Conservation (phyloP, 352 stramenopile genomes). For the Phytophthora pisi region DNA sequence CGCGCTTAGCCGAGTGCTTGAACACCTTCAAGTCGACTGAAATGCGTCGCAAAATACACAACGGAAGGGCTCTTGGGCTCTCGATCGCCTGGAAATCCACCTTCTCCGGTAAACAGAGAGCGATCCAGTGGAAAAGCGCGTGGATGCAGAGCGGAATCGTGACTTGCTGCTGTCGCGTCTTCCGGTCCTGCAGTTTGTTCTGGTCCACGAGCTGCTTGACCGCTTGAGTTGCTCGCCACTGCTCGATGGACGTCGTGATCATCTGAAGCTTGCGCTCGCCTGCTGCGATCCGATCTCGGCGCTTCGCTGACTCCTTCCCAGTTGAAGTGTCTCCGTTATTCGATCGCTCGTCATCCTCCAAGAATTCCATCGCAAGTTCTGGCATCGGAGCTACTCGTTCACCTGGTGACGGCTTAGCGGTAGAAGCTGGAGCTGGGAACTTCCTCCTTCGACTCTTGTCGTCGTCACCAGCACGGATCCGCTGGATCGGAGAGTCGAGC, state of each 20-base stretch:
- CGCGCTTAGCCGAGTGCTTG: constrained; percentile 23
- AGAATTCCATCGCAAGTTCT: neutral
- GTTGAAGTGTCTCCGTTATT: neutral
- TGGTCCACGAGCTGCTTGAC: constrained; percentile 41
- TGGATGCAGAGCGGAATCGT: constrained; percentile 40
- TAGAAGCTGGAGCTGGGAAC: neutral
- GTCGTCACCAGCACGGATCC: neutral
- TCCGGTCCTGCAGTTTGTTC: constrained; percentile 30
- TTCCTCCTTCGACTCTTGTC: neutral
- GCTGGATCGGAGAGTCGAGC: constrained; percentile 24
- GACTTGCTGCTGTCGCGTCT: constrained; percentile 24
- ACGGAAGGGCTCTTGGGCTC: constrained; percentile 33
- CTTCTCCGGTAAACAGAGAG: constrained; percentile 36
- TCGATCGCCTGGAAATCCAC: constrained; percentile 20
- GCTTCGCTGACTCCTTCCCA: neutral
- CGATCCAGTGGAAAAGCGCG: constrained; percentile 60
- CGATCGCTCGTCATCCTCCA: neutral
- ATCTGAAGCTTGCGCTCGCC: constrained; percentile 28
- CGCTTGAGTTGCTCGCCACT: constrained; percentile 46
- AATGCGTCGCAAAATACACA: constrained; percentile 41
- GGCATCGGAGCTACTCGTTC: constrained; percentile 3
- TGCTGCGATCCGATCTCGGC: neutral
- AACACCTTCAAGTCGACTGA: constrained; percentile 31
- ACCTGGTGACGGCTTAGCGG: neutral
- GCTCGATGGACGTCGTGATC: constrained; percentile 49